Evolutionary conservation across 2,329 filamentous ascomycete species (phyloP).

Genomic region (Alternaria tenuissima): DNA sequence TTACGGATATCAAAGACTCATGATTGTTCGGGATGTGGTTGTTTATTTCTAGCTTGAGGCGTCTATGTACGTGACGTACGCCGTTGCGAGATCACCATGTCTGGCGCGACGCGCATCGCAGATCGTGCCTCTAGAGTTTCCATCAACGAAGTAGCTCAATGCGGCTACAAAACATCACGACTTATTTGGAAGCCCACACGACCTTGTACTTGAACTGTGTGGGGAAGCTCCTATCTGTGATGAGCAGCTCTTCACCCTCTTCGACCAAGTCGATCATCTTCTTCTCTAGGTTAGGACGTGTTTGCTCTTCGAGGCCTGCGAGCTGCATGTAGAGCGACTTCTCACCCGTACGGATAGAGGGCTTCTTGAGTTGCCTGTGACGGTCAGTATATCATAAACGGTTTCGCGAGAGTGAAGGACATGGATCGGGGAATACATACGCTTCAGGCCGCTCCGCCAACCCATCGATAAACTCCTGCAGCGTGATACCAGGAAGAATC

Average conservation of each 20-base stretch:
- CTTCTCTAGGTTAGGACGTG: conserved; percentile 80
- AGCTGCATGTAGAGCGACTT: conserved; percentile 95
- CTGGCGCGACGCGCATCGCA: not conserved
- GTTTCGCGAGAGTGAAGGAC: not conserved
- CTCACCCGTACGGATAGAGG: conserved; percentile 79
- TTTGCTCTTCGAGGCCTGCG: conserved; percentile 81
- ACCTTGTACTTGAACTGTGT: conserved; percentile 72
- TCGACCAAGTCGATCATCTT: conserved; percentile 79
- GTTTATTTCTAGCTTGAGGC: not conserved
- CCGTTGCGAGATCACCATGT: not conserved
- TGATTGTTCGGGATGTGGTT: not conserved
- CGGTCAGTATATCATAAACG: not conserved
- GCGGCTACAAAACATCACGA: not conserved
- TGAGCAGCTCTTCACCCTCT: conserved; percentile 86
- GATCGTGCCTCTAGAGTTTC: not conserved
- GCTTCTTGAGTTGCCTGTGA: conserved; percentile 81
- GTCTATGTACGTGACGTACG: not conserved
- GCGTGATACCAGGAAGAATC: conserved; percentile 74
- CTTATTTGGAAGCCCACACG: conserved; percentile 49
- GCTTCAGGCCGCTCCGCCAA: conserved; percentile 84
- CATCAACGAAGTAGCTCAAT: not conserved
- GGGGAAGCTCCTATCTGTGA: conserved; percentile 89
- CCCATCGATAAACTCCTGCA: conserved; percentile 85
- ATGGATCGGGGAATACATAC: conserved; percentile 36
- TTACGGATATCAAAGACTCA: not conserved